These are phyloP conservation scores for Daldinia vernicosa DNA, from an alignment of 495 filamentous ascomycete species.

Conservation along the genomic window DNA sequence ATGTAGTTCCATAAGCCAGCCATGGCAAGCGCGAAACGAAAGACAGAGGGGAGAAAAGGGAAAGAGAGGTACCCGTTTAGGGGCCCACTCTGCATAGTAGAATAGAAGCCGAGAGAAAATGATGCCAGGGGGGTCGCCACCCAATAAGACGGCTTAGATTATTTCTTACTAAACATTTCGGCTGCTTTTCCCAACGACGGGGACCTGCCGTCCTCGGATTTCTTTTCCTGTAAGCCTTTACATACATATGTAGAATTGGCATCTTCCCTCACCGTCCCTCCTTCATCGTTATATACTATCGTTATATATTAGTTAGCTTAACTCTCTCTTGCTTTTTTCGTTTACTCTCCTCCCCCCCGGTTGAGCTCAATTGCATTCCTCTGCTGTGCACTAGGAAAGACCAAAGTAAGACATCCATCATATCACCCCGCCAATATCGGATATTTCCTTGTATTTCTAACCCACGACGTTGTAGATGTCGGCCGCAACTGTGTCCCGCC, in stretches of 20 bases:
- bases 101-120: conserved; percentile 36
- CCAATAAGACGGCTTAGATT: conserved; percentile 33
- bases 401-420: conserved; percentile 34
- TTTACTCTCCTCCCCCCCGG: conserved; percentile 17
- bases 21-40: background rate
- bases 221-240: conserved; percentile 28
- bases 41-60: background rate
- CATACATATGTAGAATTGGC: conserved; percentile 11
- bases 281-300: conserved; percentile 6
- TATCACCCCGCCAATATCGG: conserved; percentile 28
- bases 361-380: conserved; percentile 35
- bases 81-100: conserved; percentile 34
- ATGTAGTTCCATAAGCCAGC: too few relatives aligned
- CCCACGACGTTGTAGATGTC: conserved; percentile 53
- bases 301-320: conserved; percentile 24
- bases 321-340: conserved; percentile 21
- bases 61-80: conserved; percentile 6
- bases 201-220: conserved; percentile 32
- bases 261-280: conserved; percentile 35
- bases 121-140: conserved; percentile 10
- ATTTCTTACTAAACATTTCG: conserved; percentile 34
- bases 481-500: conserved; percentile 53
- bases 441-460: conserved; percentile 30
- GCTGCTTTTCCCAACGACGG: conserved; percentile 10
- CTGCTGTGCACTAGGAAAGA: conserved; percentile 35